Evolutionary conservation across 805 yeast genomes (phyloP).

Genomic region (Kodamaea kaohsiungensis): DNA sequence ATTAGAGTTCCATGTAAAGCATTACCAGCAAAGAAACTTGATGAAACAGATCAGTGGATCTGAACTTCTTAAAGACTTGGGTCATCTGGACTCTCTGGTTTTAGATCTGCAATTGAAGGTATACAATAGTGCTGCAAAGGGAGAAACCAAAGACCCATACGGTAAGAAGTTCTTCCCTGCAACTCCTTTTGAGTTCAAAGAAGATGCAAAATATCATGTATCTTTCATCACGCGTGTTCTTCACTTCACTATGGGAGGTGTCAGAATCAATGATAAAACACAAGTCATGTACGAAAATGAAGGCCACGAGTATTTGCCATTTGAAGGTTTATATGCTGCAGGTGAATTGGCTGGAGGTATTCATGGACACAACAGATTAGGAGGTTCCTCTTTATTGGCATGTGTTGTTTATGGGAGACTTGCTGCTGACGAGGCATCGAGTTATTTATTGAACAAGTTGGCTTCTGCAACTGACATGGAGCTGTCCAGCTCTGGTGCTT

Average conservation of each 20-base stretch:
- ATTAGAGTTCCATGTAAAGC: constrained; percentile 53
- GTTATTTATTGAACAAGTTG: constrained; percentile 31
- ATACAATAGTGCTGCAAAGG: constrained; percentile 45
- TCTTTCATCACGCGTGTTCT: constrained; percentile 58
- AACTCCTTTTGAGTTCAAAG: constrained; percentile 40
- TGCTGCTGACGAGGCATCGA: constrained; percentile 44
- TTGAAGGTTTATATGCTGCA: constrained; percentile 42
- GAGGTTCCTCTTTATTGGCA: constrained; percentile 45
- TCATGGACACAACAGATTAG: constrained; percentile 46
- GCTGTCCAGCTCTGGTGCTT: constrained; percentile 22
- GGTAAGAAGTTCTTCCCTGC: constrained; percentile 53
- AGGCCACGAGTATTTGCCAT: constrained; percentile 23
- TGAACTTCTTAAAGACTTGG: constrained; percentile 45
- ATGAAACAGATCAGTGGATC: constrained; percentile 49
- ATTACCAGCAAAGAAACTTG: constrained; percentile 55
- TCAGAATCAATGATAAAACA: constrained; percentile 50
- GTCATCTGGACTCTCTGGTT: constrained; percentile 18
- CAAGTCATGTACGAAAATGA: constrained; percentile 35
- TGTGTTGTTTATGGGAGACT: constrained; percentile 47
- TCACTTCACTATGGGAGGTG: constrained; percentile 75
- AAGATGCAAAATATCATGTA: constrained; percentile 45
- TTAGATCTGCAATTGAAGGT: constrained; percentile 32
- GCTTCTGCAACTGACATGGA: constrained; percentile 10
- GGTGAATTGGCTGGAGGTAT: constrained; percentile 50
- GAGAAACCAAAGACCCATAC: constrained; percentile 38